These are phyloP conservation scores for Pterula multifida DNA, from an alignment of 1,284 basidiomycete species.

Conservation along the genomic window DNA sequence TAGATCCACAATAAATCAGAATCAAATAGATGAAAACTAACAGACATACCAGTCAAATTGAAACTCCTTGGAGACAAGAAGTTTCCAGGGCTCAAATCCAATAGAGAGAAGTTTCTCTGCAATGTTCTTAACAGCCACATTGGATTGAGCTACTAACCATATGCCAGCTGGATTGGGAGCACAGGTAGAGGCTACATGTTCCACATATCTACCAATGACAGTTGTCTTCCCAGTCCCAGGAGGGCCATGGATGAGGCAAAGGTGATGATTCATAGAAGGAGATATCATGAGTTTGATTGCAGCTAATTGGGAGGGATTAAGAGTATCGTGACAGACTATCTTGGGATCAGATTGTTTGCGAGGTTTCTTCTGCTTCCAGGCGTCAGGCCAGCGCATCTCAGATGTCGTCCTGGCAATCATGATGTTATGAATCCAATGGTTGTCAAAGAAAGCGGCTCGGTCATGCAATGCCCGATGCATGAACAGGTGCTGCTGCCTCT, in stretches of 20 bases:
- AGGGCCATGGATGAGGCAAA: conserved; percentile 27
- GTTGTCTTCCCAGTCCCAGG: conserved; percentile 51
- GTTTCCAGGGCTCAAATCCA: conserved; percentile 33
- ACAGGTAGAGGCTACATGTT: conserved; percentile 18
- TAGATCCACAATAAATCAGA: conserved; percentile 16
- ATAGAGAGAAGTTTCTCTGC: conserved; percentile 42
- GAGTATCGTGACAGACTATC: conserved; percentile 13
- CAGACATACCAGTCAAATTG: conserved; percentile 44
- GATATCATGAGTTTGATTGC: conserved; percentile 45
- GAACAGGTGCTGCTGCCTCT: conserved; percentile 27
- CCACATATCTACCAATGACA: conserved; percentile 51
- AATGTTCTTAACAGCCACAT: conserved; percentile 58
- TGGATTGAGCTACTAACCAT: conserved; percentile 62
- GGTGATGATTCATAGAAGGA: conserved; percentile 14
- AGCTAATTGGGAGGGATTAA: conserved; percentile 42
- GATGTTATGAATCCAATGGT: conserved; percentile 48
- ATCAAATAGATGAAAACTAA: conserved; percentile 1
- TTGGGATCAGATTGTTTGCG: conserved; percentile 8
- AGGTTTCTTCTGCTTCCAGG: conserved; percentile 17
- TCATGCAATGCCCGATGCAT: conserved; percentile 43
- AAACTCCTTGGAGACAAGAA: conserved; percentile 50
- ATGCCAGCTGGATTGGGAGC: conserved; percentile 27
- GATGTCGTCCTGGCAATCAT: conserved; percentile 23
- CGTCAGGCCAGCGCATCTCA: conserved; percentile 31
- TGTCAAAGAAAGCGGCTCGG: conserved; percentile 23